These are phyloP conservation scores for Boletus vinaceobasis DNA, from an alignment of 768 basidiomycete species.

Conservation along the genomic window DNA sequence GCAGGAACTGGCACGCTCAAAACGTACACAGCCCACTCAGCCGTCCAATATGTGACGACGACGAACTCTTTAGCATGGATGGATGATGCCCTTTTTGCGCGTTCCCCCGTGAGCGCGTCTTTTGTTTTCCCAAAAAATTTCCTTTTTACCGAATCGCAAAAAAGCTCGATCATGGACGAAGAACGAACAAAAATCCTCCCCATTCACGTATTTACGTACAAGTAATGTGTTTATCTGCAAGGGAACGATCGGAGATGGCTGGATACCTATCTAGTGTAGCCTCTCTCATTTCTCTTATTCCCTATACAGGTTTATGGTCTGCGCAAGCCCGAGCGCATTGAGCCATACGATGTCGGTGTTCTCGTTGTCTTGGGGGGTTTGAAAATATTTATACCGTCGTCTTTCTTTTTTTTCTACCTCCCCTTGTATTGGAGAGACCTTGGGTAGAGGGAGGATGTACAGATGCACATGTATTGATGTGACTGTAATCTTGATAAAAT, in stretches of 20 bases:
- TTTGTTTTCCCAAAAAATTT: neutral
- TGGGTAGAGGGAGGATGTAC: slow-evolving; percentile 14
- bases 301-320: slow-evolving; percentile 4
- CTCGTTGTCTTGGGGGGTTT: slow-evolving; percentile 6
- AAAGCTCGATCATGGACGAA: slow-evolving; percentile 14
- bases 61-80: slow-evolving; percentile 74
- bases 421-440: slow-evolving; percentile 11
- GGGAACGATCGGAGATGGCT: slow-evolving; percentile 25
- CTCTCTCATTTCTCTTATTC: slow-evolving; percentile 11
- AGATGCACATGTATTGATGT: slow-evolving; percentile 20
- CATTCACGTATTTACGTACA: slow-evolving; percentile 26
- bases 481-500: slow-evolving; percentile 21
- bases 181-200: neutral
- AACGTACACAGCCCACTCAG: slow-evolving; percentile 57
- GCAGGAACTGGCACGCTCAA: slow-evolving; percentile 37
- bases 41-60: slow-evolving; percentile 57
- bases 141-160: neutral
- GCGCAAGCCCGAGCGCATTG: neutral
- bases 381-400: slow-evolving; percentile 28
- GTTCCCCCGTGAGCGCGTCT: neutral
- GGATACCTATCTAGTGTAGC: slow-evolving; percentile 32
- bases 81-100: slow-evolving; percentile 26
- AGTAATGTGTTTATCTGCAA: slow-evolving; percentile 25
- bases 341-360: neutral
- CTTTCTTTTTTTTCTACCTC: slow-evolving; percentile 3